Conservation (phyloP, 768 basidiomycete genomes). For the Pleurotus citrinopileatus region DNA sequence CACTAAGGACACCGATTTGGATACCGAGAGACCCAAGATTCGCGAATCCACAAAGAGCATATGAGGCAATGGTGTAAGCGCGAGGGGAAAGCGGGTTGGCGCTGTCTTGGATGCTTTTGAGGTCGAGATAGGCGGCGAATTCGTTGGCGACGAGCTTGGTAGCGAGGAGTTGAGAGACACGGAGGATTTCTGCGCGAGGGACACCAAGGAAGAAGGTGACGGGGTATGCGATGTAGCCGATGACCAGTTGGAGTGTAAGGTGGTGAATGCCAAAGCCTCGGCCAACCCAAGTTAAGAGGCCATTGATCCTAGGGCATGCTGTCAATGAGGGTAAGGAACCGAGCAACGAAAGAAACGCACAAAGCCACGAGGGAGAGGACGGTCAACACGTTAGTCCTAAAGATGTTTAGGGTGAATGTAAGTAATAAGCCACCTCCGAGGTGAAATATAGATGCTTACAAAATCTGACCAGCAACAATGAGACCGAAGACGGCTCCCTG, state of each 20-base stretch:
- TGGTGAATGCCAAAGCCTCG: conserved; percentile 79
- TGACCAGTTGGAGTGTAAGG: conserved; percentile 79
- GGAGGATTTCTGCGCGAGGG: conserved; percentile 76
- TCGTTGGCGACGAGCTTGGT: conserved; percentile 89
- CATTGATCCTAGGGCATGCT: conserved; percentile 68
- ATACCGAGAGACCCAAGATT: conserved; percentile 87
- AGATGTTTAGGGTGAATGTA: neutral
- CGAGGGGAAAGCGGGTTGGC: conserved; percentile 60
- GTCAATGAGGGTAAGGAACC: neutral
- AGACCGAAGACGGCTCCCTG: conserved; percentile 84
- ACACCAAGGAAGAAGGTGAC: conserved; percentile 78
- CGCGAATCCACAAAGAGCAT: conserved; percentile 89
- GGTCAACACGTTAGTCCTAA: conserved; percentile 84
- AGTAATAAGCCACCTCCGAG: neutral
- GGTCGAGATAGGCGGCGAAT: conserved; percentile 70
- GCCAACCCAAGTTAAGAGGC: conserved; percentile 86
- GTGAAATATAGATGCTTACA: conserved; percentile 41
- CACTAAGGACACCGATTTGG: conserved; percentile 73
- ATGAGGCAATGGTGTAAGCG: conserved; percentile 80
- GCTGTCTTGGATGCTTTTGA: conserved; percentile 47
- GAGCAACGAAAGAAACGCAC: conserved; percentile 23
- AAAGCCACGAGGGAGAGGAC: conserved; percentile 77
- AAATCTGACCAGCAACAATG: conserved; percentile 82
- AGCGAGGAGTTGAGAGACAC: conserved; percentile 77
- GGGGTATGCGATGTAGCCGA: conserved; percentile 89